These are phyloP conservation scores for Penicillium sp. DNA, from an alignment of 2,329 filamentous ascomycete species.

Conservation along the genomic window DNA sequence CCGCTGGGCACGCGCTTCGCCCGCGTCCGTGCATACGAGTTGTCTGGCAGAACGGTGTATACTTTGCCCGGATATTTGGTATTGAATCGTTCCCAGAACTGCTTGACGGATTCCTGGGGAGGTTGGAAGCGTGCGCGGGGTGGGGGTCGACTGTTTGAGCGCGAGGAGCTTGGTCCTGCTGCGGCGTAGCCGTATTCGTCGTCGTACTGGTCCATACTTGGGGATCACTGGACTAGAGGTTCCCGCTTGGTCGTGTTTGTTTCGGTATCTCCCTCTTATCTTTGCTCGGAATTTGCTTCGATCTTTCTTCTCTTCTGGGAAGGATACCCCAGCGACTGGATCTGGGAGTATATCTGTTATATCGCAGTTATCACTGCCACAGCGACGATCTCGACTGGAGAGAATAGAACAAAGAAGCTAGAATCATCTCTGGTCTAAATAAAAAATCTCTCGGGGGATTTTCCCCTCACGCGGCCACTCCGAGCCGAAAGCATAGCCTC, in stretches of 20 bases:
- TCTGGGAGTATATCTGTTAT: background rate
- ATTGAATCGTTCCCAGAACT: constrained; percentile 70
- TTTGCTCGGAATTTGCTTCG: no score
- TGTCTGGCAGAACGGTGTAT: constrained; percentile 66
- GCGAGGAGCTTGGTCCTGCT: constrained; percentile 29
- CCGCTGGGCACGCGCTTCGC: constrained; percentile 55
- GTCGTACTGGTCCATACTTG: constrained; percentile 27
- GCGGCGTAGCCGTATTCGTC: constrained; percentile 29
- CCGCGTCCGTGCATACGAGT: constrained; percentile 60
- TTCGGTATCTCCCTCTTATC: background rate
- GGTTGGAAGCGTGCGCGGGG: constrained; percentile 50
- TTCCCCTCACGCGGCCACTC: constrained; percentile 10
- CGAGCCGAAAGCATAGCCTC: constrained; percentile 6
- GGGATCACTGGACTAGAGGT: background rate
- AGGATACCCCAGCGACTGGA: background rate
- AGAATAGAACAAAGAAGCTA: background rate
- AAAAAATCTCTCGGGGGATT: no score
- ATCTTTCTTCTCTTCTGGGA: background rate
- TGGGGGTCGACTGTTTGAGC: constrained; percentile 33
- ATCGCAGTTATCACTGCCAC: background rate
- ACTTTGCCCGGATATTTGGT: constrained; percentile 69
- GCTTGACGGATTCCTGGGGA: constrained; percentile 65
- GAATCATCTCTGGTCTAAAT: background rate
- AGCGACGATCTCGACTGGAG: no score
- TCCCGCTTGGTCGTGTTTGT: background rate